Evolutionary conservation across 140 eudicot species (phyloP).

Genomic region (Erigeron philadelphicus): DNA sequence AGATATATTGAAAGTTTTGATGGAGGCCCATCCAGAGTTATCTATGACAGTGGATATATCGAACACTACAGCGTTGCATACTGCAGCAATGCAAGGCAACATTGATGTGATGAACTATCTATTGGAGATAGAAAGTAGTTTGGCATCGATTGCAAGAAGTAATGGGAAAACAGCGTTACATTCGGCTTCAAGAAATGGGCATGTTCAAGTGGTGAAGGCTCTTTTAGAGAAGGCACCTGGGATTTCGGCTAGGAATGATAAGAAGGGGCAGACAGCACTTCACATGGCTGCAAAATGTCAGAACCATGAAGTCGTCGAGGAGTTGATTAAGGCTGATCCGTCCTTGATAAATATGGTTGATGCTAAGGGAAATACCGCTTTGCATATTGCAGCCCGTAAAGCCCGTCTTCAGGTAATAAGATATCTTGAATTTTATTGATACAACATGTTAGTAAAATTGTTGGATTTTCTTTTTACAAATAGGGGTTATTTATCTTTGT

Average conservation of each 20-base stretch:
- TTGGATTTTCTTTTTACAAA: background rate
- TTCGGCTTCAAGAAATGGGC: slow-evolving; percentile 88
- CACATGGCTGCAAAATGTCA: slow-evolving; percentile 96
- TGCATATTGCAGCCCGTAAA: slow-evolving; percentile 80
- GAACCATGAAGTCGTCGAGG: slow-evolving; percentile 67
- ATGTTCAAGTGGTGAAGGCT: slow-evolving; percentile 61
- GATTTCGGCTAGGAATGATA: slow-evolving; percentile 52
- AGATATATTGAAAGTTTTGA: slow-evolving; percentile 64
- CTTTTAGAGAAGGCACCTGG: slow-evolving; percentile 67
- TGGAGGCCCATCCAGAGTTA: slow-evolving; percentile 85
- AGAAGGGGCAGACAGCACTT: slow-evolving; percentile 90
- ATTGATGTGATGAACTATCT: slow-evolving; percentile 63
- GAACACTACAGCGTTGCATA: slow-evolving; percentile 85
- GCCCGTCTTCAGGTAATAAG: slow-evolving; percentile 66
- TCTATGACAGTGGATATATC: slow-evolving; percentile 85
- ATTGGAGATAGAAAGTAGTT: slow-evolving; percentile 65
- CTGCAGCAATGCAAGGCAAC: slow-evolving; percentile 92
- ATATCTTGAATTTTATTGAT: background rate
- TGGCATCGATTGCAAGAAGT: slow-evolving; percentile 79
- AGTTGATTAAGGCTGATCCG: slow-evolving; percentile 54
- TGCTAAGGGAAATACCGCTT: slow-evolving; percentile 72
- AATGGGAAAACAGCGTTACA: slow-evolving; percentile 90
- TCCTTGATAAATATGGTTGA: slow-evolving; percentile 57
- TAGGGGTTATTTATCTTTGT: slow-evolving; percentile 14
- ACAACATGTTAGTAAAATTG: background rate